Conservation (phyloP, 495 filamentous ascomycete genomes). For the Eremomyces bilateralis region DNA sequence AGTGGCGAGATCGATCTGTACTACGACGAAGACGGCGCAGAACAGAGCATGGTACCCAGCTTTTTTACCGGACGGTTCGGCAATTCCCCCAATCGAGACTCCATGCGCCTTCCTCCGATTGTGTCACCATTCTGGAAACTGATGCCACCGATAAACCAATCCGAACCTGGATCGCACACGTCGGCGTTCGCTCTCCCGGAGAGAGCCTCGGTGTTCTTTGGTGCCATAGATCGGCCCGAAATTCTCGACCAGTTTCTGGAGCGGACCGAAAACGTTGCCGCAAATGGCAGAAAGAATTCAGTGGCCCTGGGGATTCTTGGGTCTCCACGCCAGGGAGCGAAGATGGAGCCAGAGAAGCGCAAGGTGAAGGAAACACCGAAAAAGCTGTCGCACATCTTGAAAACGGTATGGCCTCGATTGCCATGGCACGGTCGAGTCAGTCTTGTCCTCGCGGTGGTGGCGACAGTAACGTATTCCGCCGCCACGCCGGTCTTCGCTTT, state of each 20-base stretch:
- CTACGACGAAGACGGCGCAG: too few species aligned
- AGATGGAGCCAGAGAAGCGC: conserved; percentile 3
- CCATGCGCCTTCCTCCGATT: not conserved
- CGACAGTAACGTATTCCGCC: conserved; percentile 40
- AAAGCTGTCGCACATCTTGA: conserved; percentile 1
- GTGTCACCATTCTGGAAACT: conserved; percentile 3
- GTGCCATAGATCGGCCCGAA: too few species aligned
- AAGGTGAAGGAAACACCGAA: not conserved
- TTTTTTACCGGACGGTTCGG: conserved; percentile 1
- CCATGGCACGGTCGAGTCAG: conserved; percentile 25
- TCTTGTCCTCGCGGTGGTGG: conserved; percentile 36
- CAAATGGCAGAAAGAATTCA: too few species aligned
- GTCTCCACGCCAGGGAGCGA: too few species aligned
- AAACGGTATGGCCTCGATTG: conserved; percentile 52
- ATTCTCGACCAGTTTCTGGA: too few species aligned
- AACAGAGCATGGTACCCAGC: not conserved
- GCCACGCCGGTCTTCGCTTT: conserved; percentile 61
- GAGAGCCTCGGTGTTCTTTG: too few species aligned
- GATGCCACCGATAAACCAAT: conserved; percentile 7
- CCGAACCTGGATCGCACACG: too few species aligned
- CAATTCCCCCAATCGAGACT: not conserved
- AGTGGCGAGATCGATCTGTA: too few species aligned
- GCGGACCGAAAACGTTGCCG: too few species aligned
- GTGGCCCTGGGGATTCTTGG: too few species aligned
- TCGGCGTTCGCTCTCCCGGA: too few species aligned